phyloP scores from a whole-genome alignment of 1,284 basidiomycete species.

The Microbotryomycetes sp. region DNA sequence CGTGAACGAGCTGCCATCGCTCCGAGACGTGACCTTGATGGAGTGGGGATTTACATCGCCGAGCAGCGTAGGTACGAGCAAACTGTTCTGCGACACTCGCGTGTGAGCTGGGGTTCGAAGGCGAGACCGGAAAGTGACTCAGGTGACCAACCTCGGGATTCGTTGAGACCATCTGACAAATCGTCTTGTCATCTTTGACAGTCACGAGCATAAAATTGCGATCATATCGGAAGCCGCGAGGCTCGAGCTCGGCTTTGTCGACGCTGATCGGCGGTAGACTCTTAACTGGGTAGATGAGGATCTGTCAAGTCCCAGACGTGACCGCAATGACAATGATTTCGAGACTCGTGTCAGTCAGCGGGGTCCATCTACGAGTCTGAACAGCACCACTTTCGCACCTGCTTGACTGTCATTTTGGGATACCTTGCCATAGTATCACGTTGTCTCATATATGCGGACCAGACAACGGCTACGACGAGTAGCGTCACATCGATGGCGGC shows the following conservation, averaged over 20 bases:
- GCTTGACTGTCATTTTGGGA: neutral
- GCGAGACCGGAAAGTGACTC: neutral
- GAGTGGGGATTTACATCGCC: neutral
- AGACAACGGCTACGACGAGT: neutral
- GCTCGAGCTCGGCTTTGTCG: neutral
- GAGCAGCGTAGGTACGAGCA: constrained; percentile 4
- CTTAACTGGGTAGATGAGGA: constrained; percentile 19
- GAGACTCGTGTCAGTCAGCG: neutral
- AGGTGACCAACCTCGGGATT: constrained; percentile 1
- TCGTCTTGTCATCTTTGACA: neutral
- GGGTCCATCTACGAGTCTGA: neutral
- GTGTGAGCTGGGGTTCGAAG: neutral
- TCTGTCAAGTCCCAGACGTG: no score
- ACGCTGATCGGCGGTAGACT: constrained; percentile 3
- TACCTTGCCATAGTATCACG: neutral
- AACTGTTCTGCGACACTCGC: neutral
- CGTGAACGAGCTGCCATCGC: neutral
- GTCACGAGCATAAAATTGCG: constrained; percentile 11
- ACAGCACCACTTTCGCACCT: neutral
- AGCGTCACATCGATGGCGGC: no score
- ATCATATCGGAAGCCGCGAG: constrained; percentile 5
- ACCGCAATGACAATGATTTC: no score
- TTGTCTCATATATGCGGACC: neutral
- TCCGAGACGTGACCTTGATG: constrained; percentile 1
- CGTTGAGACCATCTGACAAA: constrained; percentile 1